Base-by-base conservation (phyloP, 176 grass and related monocot genomes). In the Musa itinerans region DNA sequence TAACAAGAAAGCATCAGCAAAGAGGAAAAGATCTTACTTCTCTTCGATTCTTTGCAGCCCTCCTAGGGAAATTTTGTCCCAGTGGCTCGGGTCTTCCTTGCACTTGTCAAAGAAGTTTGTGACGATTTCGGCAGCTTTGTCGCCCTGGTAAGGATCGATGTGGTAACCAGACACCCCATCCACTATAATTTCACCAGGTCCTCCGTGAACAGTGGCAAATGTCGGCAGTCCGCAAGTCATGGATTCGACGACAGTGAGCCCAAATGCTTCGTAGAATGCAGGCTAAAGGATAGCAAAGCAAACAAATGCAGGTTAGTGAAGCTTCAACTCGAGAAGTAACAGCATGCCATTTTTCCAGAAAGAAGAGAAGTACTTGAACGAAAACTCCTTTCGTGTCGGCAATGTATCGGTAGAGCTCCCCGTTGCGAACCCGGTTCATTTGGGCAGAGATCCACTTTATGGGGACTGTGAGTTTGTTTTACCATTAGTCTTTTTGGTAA, bases 361-460 rank as follows among this genome's bases (percentile, higher is more conserved):
- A 20, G 20, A 51, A 76, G 19, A 69, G 54, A 15, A 1, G 29
- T 90, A 97, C 94, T 88, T 98, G 94, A 59, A 99, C 91, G 5
- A 99, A 99, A 68, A 86, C 96, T 29, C 96, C 96, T 86, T 57
- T 80, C n/a, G 91, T 99, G 80, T 99, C 95, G 12, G 88, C 87
- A 7, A 99, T 99, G 81, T 99, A 99, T 26, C 96, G 88, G 75
- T 99, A 99, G 50, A 99, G 90, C 79, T 99, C 96, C 12, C 81
- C 96, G 6, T 99, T 99, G 83, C 96, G 96, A 58, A 99, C 96
- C 48, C 96, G 90, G 85, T 99, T 99, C 96, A 99, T 99, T 76
- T 99, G 96, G 2, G 96, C 96, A 13, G 96, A 99, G 89, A 99
- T 95, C 96, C 96, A 56, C 34, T 43, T 43, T 43, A 4, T 43